Evolutionary conservation across 495 filamentous ascomycete genomes (phyloP).

Genomic region (Daldinia concentrica): DNA sequence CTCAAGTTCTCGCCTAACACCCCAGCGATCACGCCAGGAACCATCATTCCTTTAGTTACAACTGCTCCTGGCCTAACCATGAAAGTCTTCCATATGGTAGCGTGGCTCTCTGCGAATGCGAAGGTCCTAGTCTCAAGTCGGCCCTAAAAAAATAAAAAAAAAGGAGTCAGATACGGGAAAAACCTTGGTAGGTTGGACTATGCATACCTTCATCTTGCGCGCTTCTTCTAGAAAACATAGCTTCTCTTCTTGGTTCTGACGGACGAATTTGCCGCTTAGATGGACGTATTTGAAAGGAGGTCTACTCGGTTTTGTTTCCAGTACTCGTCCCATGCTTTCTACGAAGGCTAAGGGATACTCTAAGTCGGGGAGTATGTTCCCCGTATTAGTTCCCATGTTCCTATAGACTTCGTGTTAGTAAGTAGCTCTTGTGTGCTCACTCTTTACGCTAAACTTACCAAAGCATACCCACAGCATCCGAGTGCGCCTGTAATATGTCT

Average conservation of each 20-base stretch:
- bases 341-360: neutral
- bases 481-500: neutral
- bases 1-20: neutral
- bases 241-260: slow-evolving; percentile 29
- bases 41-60: neutral
- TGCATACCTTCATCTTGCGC: slow-evolving; percentile 14
- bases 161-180: neutral
- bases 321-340: neutral
- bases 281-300: slow-evolving; percentile 42
- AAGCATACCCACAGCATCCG: neutral
- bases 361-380: neutral
- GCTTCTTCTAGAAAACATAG: slow-evolving; percentile 33
- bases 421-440: neutral
- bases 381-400: neutral
- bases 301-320: neutral
- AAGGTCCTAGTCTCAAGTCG: neutral
- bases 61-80: neutral
- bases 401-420: neutral
- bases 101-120: neutral
- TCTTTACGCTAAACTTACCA: neutral
- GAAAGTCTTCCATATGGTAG: neutral
- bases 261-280: slow-evolving; percentile 40
- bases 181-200: neutral
- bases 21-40: neutral
- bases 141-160: neutral